Evolutionary conservation across 129 eudicot species (phyloP), one percentile per base, ranked within the genome.

Genomic region (Escallonia herrerae): DNA sequence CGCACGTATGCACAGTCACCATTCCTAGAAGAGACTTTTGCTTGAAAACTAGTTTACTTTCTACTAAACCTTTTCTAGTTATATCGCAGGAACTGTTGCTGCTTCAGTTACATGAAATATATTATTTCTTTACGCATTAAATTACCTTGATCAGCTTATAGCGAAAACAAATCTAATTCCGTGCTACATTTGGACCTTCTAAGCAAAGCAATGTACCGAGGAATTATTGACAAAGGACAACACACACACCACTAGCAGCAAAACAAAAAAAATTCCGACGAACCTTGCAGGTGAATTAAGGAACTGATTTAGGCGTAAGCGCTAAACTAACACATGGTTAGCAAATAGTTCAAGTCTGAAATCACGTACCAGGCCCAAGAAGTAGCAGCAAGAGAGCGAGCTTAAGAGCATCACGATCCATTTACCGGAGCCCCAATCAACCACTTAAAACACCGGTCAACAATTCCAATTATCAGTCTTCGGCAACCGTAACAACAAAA

Each of bases 311-410:
- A n/a, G 14, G 7, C 8, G 13, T 3, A 33, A 10, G 7, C 58
- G 14, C 41, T 13, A 43, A 22, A 22, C 33, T 22, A 22, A 22
- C 33, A 0, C 33, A 22, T 22, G 33, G 1, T 22, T 22, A 22
- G 33, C 33, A 22, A 22, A 22, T 22, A 22, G 1, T 22, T 22
- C 33, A 22, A 22, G 33, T 22, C 0, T 22, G 1, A 22, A 22
- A 22, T 22, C 9, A 43, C 84, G 64, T 81, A 82, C 87, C 83
- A 14, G 44, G 8, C 46, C 47, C 61, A 63, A 82, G 72, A 53
- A 82, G 80, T 68, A 82, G 22, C 78, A 82, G 71, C 72, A 78
- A 59, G 50, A 70, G 48, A 78, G 63, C 62, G 43, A 78, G 60
- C 63, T 66, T 74, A 63, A 71, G 64, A 60, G 63, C 73, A 43